Evolutionary conservation across 768 basidiomycete genomes (phyloP).

Genomic region (Butyriboletus loyo): DNA sequence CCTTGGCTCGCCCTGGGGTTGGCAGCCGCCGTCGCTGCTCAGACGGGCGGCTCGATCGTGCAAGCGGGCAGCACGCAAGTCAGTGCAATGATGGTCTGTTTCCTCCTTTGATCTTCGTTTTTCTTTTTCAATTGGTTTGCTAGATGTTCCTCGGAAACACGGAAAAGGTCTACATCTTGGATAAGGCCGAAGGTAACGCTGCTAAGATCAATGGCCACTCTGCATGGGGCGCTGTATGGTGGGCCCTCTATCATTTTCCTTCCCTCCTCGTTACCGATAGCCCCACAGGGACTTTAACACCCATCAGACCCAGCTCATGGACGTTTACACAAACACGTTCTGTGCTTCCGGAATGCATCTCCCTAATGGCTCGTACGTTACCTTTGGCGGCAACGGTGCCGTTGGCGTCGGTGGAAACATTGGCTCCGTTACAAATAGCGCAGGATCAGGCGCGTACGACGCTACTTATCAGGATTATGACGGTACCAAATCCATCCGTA

Average conservation of each 20-base stretch:
- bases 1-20: conserved; percentile 47
- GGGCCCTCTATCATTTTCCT: background rate
- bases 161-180: conserved; percentile 85
- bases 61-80: conserved; percentile 38
- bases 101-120: background rate
- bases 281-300: conserved; percentile 23
- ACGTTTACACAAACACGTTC: conserved; percentile 66
- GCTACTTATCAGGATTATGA: conserved; percentile 76
- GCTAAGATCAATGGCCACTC: conserved; percentile 65
- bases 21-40: conserved; percentile 30
- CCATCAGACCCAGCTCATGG: conserved; percentile 19
- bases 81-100: conserved; percentile 53
- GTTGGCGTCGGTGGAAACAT: conserved; percentile 62
- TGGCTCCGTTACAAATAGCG: conserved; percentile 47
- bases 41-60: conserved; percentile 22
- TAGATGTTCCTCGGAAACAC: conserved; percentile 80
- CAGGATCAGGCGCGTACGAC: conserved; percentile 53
- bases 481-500: conserved; percentile 74
- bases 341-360: conserved; percentile 82
- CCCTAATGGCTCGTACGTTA: conserved; percentile 71
- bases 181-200: conserved; percentile 82
- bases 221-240: conserved; percentile 75
- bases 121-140: background rate
- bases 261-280: background rate
- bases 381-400: conserved; percentile 79